A percentile compares a stretch with the other conserved stretches of the same genome.
Evolutionary conservation across 179 eudicot species (phyloP).

Genomic region (Gypsophila paniculata): DNA sequence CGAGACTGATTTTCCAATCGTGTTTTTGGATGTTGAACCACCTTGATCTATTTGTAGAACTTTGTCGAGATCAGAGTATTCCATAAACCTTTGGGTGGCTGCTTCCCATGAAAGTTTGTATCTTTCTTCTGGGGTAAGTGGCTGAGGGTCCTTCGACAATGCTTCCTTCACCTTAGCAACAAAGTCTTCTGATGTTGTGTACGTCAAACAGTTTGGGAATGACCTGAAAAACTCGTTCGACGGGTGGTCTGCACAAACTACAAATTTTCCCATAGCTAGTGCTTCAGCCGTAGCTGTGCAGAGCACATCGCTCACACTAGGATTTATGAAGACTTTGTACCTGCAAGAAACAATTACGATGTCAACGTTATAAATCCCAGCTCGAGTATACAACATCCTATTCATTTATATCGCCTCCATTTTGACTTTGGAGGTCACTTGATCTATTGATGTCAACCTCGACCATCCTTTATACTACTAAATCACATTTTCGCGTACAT

Average conservation of each 20-base stretch:
- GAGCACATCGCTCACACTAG: slow-evolving; percentile 91
- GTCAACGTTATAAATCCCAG: not conserved
- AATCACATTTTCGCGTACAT: too few relatives aligned
- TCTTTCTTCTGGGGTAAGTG: slow-evolving; percentile 72
- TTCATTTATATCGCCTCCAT: too few relatives aligned
- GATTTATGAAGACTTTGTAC: slow-evolving; percentile 89
- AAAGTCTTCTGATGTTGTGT: slow-evolving; percentile 77
- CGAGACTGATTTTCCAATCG: slow-evolving; percentile 50
- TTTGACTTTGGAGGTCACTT: too few relatives aligned
- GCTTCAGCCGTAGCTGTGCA: slow-evolving; percentile 99
- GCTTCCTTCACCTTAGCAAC: slow-evolving; percentile 84
- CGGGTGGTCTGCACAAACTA: slow-evolving; percentile 94
- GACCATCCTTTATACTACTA: too few relatives aligned
- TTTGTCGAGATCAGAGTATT: slow-evolving; percentile 74
- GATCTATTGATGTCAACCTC: too few relatives aligned
- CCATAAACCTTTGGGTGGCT: slow-evolving; percentile 84
- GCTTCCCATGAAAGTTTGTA: slow-evolving; percentile 96
- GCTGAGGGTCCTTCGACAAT: slow-evolving; percentile 70
- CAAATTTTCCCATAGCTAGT: slow-evolving; percentile 97
- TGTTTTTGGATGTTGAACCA: slow-evolving; percentile 23
- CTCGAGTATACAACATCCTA: too few relatives aligned
- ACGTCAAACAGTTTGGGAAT: slow-evolving; percentile 87
- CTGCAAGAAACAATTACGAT: slow-evolving; percentile 39
- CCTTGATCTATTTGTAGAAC: slow-evolving; percentile 32
- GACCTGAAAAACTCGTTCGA: slow-evolving; percentile 92